Percentiles rank a stretch among this genome's conserved stretches.
These are phyloP conservation scores for Hypoxylon crocopeplum DNA, from an alignment of 495 filamentous ascomycete species.

Conservation along the genomic window DNA sequence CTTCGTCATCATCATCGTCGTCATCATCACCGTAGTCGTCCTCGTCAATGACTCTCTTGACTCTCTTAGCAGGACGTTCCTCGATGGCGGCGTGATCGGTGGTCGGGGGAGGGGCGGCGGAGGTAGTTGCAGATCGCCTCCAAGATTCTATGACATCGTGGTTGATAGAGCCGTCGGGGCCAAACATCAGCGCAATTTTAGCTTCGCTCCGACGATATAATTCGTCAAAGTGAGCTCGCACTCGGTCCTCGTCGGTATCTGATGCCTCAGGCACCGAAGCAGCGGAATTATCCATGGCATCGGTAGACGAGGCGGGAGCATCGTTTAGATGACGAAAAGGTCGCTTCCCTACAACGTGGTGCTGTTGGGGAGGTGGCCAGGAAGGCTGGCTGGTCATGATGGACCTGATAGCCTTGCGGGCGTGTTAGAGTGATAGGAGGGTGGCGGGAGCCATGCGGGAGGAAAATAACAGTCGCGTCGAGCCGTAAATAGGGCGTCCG, in stretches of 20 bases:
- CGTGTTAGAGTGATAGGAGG: slow-evolving; percentile 43
- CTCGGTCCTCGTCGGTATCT: slow-evolving; percentile 54
- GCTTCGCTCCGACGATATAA: slow-evolving; percentile 51
- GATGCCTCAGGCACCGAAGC: slow-evolving; percentile 61
- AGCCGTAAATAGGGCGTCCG: slow-evolving; percentile 48
- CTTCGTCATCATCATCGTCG: slow-evolving; percentile 77
- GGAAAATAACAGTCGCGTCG: slow-evolving; percentile 51
- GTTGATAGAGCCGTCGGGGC: slow-evolving; percentile 75
- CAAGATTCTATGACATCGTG: slow-evolving; percentile 46
- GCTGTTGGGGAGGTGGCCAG: slow-evolving; percentile 51
- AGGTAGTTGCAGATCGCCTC: slow-evolving; percentile 42
- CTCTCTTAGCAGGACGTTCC: slow-evolving; percentile 56
- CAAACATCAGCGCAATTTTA: slow-evolving; percentile 68
- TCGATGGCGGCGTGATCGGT: slow-evolving; percentile 56
- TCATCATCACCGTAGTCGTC: slow-evolving; percentile 87
- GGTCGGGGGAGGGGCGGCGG: slow-evolving; percentile 49
- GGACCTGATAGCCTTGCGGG: slow-evolving; percentile 52
- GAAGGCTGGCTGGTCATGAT: slow-evolving; percentile 57
- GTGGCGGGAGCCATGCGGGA: slow-evolving; percentile 56
- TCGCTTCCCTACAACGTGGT: slow-evolving; percentile 44
- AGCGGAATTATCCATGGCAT: slow-evolving; percentile 48
- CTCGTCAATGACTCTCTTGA: slow-evolving; percentile 69
- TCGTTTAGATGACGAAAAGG: slow-evolving; percentile 46
- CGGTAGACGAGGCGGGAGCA: slow-evolving; percentile 44
- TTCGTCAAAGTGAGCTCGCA: slow-evolving; percentile 52